Evolutionary conservation across 345 rosid species (phyloP).

Genomic region (Nephelium lappaceum): DNA sequence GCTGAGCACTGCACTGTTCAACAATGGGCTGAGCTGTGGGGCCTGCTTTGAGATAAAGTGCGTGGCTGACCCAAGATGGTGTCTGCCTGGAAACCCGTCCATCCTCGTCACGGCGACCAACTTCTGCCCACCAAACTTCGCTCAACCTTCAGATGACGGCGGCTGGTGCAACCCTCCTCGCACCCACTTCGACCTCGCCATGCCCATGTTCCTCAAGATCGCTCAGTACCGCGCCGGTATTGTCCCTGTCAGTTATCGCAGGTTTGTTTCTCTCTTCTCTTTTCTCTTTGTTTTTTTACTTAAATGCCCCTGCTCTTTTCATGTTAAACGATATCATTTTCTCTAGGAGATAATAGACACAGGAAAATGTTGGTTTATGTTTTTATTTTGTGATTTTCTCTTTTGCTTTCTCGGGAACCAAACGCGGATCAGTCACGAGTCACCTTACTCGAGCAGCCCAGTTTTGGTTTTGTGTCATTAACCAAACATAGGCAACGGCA

Average conservation of each 20-base stretch:
- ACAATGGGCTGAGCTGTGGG: constrained; percentile 90
- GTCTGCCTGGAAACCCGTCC: constrained; percentile 77
- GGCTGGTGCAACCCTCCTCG: constrained; percentile 99
- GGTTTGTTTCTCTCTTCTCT: constrained; percentile 37
- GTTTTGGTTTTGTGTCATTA: constrained; percentile 3
- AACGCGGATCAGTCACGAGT: constrained; percentile 11
- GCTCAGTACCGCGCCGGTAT: constrained; percentile 94
- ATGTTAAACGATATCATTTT: not conserved
- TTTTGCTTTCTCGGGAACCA: constrained; percentile 22
- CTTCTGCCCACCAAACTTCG: constrained; percentile 95
- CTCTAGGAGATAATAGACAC: not conserved
- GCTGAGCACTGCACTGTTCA: constrained; percentile 87
- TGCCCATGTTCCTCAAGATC: constrained; percentile 98
- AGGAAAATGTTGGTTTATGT: not conserved
- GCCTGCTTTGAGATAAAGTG: constrained; percentile 93
- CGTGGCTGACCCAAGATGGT: constrained; percentile 75
- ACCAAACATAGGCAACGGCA: constrained; percentile 7
- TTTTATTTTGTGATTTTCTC: not conserved
- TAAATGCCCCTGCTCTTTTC: not conserved
- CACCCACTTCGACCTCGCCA: constrained; percentile 93
- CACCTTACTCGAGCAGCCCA: not conserved
- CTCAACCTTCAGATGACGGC: constrained; percentile 78
- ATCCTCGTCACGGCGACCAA: constrained; percentile 86
- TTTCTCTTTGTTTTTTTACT: not conserved
- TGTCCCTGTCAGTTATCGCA: constrained; percentile 83